Evolutionary conservation across 2,329 filamentous ascomycete genomes (phyloP).

Genomic region (Tolypocladium ophioglossoides): DNA sequence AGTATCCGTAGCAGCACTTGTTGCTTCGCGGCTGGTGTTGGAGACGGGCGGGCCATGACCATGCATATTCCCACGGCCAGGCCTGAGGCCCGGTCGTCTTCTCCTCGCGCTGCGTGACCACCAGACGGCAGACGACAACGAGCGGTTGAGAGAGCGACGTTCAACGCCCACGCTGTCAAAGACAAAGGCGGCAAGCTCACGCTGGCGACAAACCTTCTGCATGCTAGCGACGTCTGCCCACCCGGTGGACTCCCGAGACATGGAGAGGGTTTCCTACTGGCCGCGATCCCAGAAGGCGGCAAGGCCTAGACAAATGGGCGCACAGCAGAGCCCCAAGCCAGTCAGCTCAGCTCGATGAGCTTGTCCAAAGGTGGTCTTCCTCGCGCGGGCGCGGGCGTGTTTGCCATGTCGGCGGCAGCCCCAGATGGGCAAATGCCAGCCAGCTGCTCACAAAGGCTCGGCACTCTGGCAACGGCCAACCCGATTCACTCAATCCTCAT

Average conservation of each 20-base stretch:
- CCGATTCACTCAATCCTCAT: background rate
- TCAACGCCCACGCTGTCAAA: background rate
- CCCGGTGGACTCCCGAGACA: constrained; percentile 14
- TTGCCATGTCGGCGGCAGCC: constrained; percentile 3
- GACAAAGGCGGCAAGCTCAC: background rate
- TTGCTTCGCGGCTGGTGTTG: background rate
- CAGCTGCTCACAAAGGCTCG: background rate
- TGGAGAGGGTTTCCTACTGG: constrained; percentile 11
- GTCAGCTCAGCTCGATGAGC: constrained; percentile 2
- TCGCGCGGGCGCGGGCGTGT: constrained; percentile 2
- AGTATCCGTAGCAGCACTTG: background rate
- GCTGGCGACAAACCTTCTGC: constrained; percentile 4
- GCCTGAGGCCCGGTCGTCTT: background rate
- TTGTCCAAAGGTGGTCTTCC: constrained; percentile 8
- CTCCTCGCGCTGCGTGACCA: background rate
- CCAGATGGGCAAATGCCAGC: background rate
- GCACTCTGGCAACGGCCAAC: constrained; percentile 1
- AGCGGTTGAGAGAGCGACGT: background rate
- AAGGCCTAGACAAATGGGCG: constrained; percentile 1
- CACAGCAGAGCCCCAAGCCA: constrained; percentile 2
- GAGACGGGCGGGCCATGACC: background rate
- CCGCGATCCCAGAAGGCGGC: constrained; percentile 1
- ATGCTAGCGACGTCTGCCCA: constrained; percentile 4
- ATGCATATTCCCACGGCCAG: background rate
- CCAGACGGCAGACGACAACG: background rate